Conservation (phyloP, 176 grass and related monocot species). For the Dendrocalamus sinicus region DNA sequence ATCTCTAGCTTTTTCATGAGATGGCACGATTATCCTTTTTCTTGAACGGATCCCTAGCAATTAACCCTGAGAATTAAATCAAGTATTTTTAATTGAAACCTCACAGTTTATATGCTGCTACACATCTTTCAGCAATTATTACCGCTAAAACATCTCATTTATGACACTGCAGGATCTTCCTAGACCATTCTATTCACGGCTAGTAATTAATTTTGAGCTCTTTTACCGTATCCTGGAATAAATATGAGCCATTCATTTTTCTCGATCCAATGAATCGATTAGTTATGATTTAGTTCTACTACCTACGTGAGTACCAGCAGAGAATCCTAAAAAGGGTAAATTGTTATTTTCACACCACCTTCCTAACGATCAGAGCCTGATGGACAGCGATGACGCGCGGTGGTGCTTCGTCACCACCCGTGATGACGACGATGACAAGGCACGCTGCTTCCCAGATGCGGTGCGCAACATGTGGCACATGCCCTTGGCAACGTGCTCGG, state of each 20-base stretch:
- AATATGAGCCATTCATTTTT: too few species aligned
- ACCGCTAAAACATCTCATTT: not conserved
- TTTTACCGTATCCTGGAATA: too few species aligned
- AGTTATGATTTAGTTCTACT: too few species aligned
- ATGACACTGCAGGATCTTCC: not conserved
- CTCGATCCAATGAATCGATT: too few species aligned
- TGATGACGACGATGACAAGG: conserved; percentile 18
- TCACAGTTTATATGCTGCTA: not conserved
- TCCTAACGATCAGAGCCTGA: conserved; percentile 27
- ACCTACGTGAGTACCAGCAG: too few species aligned
- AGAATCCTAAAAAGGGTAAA: too few species aligned
- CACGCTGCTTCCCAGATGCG: conserved; percentile 37
- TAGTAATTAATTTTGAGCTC: too few species aligned
- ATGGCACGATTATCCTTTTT: not conserved
- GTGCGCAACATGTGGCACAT: conserved; percentile 84
- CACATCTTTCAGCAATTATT: not conserved
- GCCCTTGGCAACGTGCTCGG: conserved; percentile 71
- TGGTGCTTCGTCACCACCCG: conserved; percentile 32
- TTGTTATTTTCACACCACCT: not conserved
- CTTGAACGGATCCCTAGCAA: not conserved
- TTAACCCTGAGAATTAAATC: not conserved
- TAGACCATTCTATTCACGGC: not conserved
- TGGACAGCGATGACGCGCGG: not conserved
- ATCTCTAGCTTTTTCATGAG: not conserved
- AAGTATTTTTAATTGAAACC: not conserved